Evolutionary conservation across 352 stramenopile species (phyloP).

Genomic region (Phytophthora fragariae): DNA sequence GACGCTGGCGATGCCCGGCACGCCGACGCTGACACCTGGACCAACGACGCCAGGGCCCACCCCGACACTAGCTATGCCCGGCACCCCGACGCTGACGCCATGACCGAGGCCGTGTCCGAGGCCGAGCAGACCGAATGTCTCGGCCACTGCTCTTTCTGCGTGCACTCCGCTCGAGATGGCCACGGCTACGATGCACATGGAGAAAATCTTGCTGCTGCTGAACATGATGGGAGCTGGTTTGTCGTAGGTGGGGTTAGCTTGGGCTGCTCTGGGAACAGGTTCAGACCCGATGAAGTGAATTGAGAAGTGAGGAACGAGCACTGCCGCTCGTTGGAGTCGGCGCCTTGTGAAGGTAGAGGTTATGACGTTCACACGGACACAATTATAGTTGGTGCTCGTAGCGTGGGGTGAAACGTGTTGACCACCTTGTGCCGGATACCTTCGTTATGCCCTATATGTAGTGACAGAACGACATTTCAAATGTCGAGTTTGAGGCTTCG

Average conservation of each 20-base stretch:
- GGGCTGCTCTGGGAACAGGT: not conserved
- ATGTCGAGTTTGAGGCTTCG: no score
- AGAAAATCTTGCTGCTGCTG: conserved; percentile 21
- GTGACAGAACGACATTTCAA: no score
- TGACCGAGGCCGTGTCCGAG: not conserved
- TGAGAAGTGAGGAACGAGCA: not conserved
- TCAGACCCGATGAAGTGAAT: not conserved
- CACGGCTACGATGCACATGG: conserved; percentile 8
- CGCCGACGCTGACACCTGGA: conserved; percentile 4
- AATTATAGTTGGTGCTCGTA: no score
- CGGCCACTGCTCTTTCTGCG: conserved; percentile 5
- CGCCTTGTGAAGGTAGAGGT: no score
- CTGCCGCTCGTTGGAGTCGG: no score
- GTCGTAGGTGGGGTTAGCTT: not conserved
- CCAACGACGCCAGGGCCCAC: not conserved
- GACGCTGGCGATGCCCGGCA: conserved; percentile 2
- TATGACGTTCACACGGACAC: no score
- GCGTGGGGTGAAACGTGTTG: no score
- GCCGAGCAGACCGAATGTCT: conserved; percentile 18
- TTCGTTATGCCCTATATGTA: no score
- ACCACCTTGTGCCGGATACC: no score
- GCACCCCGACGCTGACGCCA: conserved; percentile 12
- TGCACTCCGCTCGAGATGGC: conserved; percentile 6
- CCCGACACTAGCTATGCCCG: conserved; percentile 10
- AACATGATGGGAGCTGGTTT: conserved; percentile 8